A percentile compares a stretch with the other conserved stretches of the same genome.
Evolutionary conservation across 257 asterid species (phyloP).

Genomic region (Pogostemon cablin): DNA sequence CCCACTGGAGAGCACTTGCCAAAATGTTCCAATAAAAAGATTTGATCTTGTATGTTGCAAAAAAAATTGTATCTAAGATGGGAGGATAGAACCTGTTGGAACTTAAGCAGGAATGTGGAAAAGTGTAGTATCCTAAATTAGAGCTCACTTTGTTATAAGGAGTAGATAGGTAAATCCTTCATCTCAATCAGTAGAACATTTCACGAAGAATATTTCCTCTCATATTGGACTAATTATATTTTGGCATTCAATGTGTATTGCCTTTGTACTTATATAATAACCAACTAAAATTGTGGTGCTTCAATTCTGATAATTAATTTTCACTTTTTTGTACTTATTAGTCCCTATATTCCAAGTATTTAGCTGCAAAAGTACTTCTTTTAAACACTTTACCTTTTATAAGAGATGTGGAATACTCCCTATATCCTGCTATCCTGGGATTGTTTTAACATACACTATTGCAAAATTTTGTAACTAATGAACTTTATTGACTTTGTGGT

Average conservation of each 20-base stretch:
- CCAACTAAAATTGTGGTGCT: not conserved
- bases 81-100: too few relatives aligned
- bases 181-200: not conserved
- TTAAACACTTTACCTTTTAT: slow-evolving; percentile 23
- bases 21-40: too few relatives aligned
- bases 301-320: not conserved
- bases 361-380: not conserved
- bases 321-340: slow-evolving; percentile 17
- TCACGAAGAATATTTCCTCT: not conserved
- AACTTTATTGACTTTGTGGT: too few relatives aligned
- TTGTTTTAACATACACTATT: too few relatives aligned
- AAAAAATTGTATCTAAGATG: too few relatives aligned
- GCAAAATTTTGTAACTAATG: too few relatives aligned
- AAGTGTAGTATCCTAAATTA: not conserved
- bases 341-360: slow-evolving; percentile 4
- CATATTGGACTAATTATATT: not conserved
- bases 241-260: not conserved
- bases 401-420: slow-evolving; percentile 5
- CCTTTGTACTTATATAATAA: not conserved
- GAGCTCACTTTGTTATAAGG: not conserved
- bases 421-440: too few relatives aligned
- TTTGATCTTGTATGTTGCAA: too few relatives aligned
- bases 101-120: not conserved
- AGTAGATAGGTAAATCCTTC: not conserved
- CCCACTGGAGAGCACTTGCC: too few relatives aligned